phyloP scores from a whole-genome alignment of 257 asterid genomes.

The Cruciata laevipes region DNA sequence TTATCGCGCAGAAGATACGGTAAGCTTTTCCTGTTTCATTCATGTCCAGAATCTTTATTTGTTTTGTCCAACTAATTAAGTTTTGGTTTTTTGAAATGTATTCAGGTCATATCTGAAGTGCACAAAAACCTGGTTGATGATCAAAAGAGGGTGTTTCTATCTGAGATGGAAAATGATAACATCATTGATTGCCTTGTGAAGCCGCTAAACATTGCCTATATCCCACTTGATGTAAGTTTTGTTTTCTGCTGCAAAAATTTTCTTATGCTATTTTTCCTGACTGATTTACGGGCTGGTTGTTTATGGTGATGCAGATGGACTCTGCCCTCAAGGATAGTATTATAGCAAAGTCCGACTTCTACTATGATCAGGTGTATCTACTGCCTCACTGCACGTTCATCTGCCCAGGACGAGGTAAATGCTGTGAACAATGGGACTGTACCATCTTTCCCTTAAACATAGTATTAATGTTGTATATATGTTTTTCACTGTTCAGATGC shows the following conservation, averaged over 20 bases:
- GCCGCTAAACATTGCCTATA: slow-evolving; percentile 26
- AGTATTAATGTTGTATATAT: too few relatives aligned
- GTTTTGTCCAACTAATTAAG: not conserved
- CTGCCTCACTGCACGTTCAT: slow-evolving; percentile 58
- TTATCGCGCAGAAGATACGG: slow-evolving; percentile 71
- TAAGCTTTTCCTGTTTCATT: slow-evolving; percentile 4
- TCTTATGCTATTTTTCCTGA: not conserved
- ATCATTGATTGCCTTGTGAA: slow-evolving; percentile 54
- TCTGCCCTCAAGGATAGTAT: slow-evolving; percentile 12
- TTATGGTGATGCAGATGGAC: slow-evolving; percentile 30
- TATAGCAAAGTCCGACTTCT: slow-evolving; percentile 35
- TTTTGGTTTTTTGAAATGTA: slow-evolving; percentile 1
- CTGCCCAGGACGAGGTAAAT: slow-evolving; percentile 44
- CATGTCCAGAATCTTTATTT: too few relatives aligned
- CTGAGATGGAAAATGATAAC: slow-evolving; percentile 65
- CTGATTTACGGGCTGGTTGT: not conserved
- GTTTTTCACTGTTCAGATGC: slow-evolving; percentile 30
- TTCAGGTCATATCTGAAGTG: slow-evolving; percentile 44
- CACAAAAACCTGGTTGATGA: slow-evolving; percentile 27
- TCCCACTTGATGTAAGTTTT: slow-evolving; percentile 42
- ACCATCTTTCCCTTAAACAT: too few relatives aligned
- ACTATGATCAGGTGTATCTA: slow-evolving; percentile 54
- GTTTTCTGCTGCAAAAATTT: not conserved
- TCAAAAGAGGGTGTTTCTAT: slow-evolving; percentile 45
- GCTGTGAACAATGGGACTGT: too few relatives aligned